Evolutionary conservation across 2,329 filamentous ascomycete genomes (phyloP).

Genomic region (Trichophyton rubrum): DNA sequence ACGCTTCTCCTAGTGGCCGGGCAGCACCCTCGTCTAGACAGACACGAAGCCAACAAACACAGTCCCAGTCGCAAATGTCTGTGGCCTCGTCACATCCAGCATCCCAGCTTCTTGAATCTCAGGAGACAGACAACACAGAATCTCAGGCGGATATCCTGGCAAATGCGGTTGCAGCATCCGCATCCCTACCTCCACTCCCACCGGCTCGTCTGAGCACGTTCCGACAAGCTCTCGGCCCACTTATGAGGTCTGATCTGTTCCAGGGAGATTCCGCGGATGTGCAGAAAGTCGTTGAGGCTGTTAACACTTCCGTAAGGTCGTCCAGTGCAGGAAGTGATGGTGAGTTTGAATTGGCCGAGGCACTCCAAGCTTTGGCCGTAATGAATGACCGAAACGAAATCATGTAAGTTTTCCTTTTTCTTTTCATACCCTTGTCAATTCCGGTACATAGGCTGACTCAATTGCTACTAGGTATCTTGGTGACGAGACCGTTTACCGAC

Average conservation of each 20-base stretch:
- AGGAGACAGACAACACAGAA: conserved; percentile 27
- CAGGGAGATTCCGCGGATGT: conserved; percentile 65
- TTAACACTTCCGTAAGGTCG: conserved; percentile 57
- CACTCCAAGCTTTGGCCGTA: conserved; percentile 59
- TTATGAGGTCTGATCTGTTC: conserved; percentile 75
- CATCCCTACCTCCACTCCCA: conserved; percentile 41
- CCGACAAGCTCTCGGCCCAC: conserved; percentile 65
- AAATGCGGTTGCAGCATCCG: conserved; percentile 19
- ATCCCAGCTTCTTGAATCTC: conserved; percentile 53
- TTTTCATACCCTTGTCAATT: conserved; percentile 21
- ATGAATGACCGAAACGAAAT: conserved; percentile 79
- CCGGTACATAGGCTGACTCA: neutral
- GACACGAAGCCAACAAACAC: conserved; percentile 22
- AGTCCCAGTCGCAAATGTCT: conserved; percentile 40
- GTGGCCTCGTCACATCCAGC: conserved; percentile 69
- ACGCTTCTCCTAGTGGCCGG: conserved; percentile 31
- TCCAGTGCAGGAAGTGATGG: conserved; percentile 37
- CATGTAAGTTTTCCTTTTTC: conserved; percentile 55
- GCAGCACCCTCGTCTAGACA: conserved; percentile 5
- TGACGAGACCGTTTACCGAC: conserved; percentile 58
- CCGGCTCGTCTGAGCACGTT: conserved; percentile 58
- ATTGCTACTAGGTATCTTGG: conserved; percentile 29
- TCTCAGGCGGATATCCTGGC: conserved; percentile 8
- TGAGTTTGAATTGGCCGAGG: conserved; percentile 59
- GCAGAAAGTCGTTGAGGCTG: conserved; percentile 59